Evolutionary conservation across 2,329 filamentous ascomycete genomes (phyloP).

Genomic region (Alternaria gansuensis): DNA sequence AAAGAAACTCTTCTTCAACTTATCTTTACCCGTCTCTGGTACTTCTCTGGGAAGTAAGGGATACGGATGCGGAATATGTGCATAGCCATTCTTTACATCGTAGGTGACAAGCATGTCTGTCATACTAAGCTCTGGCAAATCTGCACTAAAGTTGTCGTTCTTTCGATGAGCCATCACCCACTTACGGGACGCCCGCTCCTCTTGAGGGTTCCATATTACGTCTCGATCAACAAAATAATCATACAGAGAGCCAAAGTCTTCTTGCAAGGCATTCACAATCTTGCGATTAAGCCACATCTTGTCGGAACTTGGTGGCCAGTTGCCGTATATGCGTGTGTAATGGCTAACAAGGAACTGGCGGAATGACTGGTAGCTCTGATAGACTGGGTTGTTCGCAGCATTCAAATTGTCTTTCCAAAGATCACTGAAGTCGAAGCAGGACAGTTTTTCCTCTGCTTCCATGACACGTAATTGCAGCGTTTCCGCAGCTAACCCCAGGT

Average conservation of each 20-base stretch:
- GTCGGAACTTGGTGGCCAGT: conserved; percentile 66
- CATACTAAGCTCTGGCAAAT: conserved; percentile 65
- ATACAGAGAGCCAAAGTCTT: conserved; percentile 73
- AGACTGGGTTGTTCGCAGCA: conserved; percentile 55
- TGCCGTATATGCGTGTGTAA: conserved; percentile 65
- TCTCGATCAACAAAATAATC: conserved; percentile 75
- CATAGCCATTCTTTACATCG: conserved; percentile 68
- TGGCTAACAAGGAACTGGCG: conserved; percentile 68
- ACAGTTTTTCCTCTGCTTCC: conserved; percentile 68
- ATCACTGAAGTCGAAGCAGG: conserved; percentile 67
- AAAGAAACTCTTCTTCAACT: conserved; percentile 50
- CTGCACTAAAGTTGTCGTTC: conserved; percentile 52
- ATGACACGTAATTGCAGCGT: conserved; percentile 70
- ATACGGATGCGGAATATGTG: conserved; percentile 66
- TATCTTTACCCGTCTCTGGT: conserved; percentile 32
- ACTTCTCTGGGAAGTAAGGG: conserved; percentile 65
- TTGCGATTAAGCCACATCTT: conserved; percentile 67
- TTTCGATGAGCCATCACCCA: conserved; percentile 66
- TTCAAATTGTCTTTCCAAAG: conserved; percentile 61
- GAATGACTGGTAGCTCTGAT: conserved; percentile 66
- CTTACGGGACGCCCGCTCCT: conserved; percentile 68
- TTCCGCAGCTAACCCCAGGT: conserved; percentile 69
- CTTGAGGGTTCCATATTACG: conserved; percentile 70
- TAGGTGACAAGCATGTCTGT: conserved; percentile 72
- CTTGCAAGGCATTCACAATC: conserved; percentile 66